phyloP scores from a whole-genome alignment of 352 stramenopile species.

The Phytopythium cucurbitacearum region DNA sequence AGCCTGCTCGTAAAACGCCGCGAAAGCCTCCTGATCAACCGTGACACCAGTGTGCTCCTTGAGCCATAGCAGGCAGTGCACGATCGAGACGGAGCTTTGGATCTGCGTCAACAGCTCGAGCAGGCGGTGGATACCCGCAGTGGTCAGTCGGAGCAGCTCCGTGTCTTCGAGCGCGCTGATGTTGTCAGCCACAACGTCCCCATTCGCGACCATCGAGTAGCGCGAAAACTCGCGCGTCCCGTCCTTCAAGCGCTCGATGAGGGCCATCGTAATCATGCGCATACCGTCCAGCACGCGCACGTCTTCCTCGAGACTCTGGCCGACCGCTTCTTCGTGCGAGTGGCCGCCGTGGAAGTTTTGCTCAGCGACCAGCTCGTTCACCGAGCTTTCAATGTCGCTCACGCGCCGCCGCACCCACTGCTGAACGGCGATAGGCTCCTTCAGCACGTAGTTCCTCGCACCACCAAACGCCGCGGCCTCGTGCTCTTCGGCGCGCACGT shows the following conservation, averaged over 20 bases:
- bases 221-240: constrained; percentile 29
- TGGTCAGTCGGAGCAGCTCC: constrained; percentile 60
- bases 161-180: constrained; percentile 42
- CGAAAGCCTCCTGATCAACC: constrained; percentile 41
- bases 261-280: constrained; percentile 58
- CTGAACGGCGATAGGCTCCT: constrained; percentile 77
- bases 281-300: constrained; percentile 67
- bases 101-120: constrained; percentile 64
- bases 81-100: constrained; percentile 46
- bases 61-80: constrained; percentile 67
- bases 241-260: constrained; percentile 66
- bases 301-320: constrained; percentile 31
- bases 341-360: constrained; percentile 35
- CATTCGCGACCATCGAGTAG: constrained; percentile 21
- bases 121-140: constrained; percentile 58
- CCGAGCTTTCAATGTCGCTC: constrained; percentile 41
- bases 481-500: constrained; percentile 45
- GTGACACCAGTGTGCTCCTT: constrained; percentile 41
- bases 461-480: constrained; percentile 14
- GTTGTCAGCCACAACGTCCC: constrained; percentile 8
- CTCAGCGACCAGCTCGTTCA: constrained; percentile 51
- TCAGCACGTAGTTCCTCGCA: constrained; percentile 61
- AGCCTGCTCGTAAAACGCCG: constrained; percentile 67
- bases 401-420: constrained; percentile 66
- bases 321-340: constrained; percentile 21